Conservation (phyloP, 345 rosid species). For the Hibiscus trionum region DNA sequence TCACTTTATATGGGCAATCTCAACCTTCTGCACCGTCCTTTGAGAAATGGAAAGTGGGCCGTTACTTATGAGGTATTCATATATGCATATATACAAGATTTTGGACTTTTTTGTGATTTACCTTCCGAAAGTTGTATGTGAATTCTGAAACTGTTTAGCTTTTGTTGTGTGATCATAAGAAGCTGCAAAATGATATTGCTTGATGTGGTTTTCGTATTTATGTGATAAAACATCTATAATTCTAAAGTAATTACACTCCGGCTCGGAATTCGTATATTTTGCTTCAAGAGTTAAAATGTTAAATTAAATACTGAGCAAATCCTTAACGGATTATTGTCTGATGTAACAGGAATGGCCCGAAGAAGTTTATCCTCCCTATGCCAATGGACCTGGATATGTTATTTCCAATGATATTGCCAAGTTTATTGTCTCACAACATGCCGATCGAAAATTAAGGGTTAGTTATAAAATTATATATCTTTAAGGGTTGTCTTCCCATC, state of each 20-base stretch:
- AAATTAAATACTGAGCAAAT: background rate
- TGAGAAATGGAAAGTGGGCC: slow-evolving; percentile 93
- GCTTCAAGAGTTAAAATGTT: background rate
- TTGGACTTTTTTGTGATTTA: slow-evolving; percentile 2
- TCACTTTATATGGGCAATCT: slow-evolving; percentile 98
- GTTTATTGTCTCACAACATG: slow-evolving; percentile 52
- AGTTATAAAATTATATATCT: slow-evolving; percentile 16
- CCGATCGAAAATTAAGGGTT: slow-evolving; percentile 61
- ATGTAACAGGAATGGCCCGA: slow-evolving; percentile 93
- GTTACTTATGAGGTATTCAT: slow-evolving; percentile 75
- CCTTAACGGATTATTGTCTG: slow-evolving; percentile 1
- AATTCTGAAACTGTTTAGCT: background rate
- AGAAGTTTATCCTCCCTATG: slow-evolving; percentile 87
- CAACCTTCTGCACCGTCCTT: slow-evolving; percentile 89
- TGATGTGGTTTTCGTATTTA: background rate
- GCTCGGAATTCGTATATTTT: background rate
- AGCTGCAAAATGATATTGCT: background rate
- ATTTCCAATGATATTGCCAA: slow-evolving; percentile 70
- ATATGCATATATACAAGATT: background rate
- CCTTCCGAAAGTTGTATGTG: background rate
- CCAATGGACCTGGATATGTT: slow-evolving; percentile 87
- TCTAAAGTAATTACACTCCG: background rate
- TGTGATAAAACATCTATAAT: background rate
- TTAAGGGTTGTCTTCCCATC: background rate
- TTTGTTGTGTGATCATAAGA: background rate